Base-by-base conservation (phyloP, 1,284 basidiomycete species). In the Austropuccinia psidii region DNA sequence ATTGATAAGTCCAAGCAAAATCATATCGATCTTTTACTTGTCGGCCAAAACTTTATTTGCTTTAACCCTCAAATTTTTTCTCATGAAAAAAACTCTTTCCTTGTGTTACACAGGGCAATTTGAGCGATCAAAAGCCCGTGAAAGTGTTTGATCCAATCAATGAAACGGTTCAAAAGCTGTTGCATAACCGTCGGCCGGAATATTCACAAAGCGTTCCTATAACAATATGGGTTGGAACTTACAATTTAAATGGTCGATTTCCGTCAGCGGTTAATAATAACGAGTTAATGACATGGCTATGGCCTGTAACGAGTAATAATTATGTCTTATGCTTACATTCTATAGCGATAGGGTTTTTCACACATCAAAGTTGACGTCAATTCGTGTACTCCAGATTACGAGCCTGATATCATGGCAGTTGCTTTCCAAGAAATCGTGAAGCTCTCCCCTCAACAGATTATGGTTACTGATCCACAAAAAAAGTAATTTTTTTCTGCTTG, bases 381-480 rank as follows among this genome's bases (percentile, higher is more conserved):
- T 57, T 21, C 29, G 11, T 76, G n/a, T 52, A 17, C 41, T 75
- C 45, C 60, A 50, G 33, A 47, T 35, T 19, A 2, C 62, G 93
- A 91, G 57, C 91, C 93, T 8, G 93, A 96, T 80, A 87, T 97
- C 74, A 88, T 95, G 79, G 88, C 88, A n/a, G 83, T 97, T 37
- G 91, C 90, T 0, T 97, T 99, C 79, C 96, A 99, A 81, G 96
- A 99, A 81, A 93, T 99, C 68, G 96, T 99, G 0, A 93, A 93
- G 45, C 85, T 99, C 50, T 97, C 91, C 6, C 92, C 96, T 4
- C 92, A 96, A 79, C 94, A 98, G 80, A 97, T 99, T 65, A 85
- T 95, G 24, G 77, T 96, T 80, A 91, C 95, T 3, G 96, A 98
- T 81, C 93, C 94, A 0, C 93, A 93, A 78, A 95, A 94, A 83